Evolutionary conservation across 495 filamentous ascomycete genomes (phyloP).

Genomic region (Aspergillus nanangensis): DNA sequence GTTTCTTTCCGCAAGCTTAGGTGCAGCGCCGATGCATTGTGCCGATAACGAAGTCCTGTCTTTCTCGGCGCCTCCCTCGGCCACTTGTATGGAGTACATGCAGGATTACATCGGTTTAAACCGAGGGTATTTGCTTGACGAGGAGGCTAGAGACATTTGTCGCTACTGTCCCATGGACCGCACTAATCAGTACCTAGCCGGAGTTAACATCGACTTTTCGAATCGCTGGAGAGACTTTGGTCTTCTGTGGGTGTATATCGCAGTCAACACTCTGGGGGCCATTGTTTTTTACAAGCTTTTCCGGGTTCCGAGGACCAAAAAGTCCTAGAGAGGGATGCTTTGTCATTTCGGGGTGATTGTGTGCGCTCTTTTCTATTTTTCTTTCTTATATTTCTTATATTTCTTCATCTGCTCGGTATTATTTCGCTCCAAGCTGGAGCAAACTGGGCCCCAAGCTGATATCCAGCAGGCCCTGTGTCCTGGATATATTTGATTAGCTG

Average conservation of each 20-base stretch:
- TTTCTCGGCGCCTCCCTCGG: slow-evolving; percentile 42
- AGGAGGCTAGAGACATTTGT: slow-evolving; percentile 30
- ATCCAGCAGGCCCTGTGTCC: no score
- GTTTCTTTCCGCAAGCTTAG: slow-evolving; percentile 43
- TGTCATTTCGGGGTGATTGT: no score
- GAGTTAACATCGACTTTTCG: slow-evolving; percentile 31
- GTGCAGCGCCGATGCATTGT: slow-evolving; percentile 44
- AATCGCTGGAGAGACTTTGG: slow-evolving; percentile 44
- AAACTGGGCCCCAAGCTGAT: no score
- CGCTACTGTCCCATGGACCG: slow-evolving; percentile 34
- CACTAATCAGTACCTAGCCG: slow-evolving; percentile 37
- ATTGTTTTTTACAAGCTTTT: slow-evolving; percentile 64
- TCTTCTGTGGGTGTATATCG: slow-evolving; percentile 51
- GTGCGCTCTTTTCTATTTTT: no score
- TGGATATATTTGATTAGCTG: no score
- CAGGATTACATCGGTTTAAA: slow-evolving; percentile 1
- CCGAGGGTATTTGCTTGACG: slow-evolving; percentile 13
- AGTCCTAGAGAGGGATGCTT: no score
- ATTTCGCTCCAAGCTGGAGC: no score
- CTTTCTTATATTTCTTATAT: no score
- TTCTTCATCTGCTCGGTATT: no score
- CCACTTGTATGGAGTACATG: slow-evolving; percentile 48
- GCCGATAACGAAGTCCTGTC: slow-evolving; percentile 46
- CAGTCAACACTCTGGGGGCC: slow-evolving; percentile 60
- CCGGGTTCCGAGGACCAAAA: slow-evolving; percentile 55